phyloP scores from a whole-genome alignment of 2,329 filamentous ascomycete species.

The Diplodia corticola region DNA sequence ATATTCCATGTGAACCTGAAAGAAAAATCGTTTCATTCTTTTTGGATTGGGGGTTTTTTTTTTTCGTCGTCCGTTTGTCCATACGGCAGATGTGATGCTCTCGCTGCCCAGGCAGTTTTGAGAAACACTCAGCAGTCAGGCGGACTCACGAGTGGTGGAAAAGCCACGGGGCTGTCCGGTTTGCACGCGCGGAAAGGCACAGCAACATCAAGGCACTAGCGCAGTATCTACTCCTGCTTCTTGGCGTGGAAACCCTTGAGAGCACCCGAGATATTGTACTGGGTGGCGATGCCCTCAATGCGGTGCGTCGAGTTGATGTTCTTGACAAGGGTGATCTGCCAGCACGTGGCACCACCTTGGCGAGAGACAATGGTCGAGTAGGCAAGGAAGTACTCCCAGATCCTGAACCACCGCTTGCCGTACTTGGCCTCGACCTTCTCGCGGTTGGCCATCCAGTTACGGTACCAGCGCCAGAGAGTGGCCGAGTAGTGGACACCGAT shows the following conservation, averaged over 20 bases:
- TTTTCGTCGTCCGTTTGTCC: background rate
- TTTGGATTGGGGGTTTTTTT: slow-evolving; percentile 6
- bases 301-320: slow-evolving; percentile 87
- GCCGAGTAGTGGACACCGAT: slow-evolving; percentile 96
- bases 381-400: slow-evolving; percentile 90
- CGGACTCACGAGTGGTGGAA: background rate
- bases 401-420: slow-evolving; percentile 91
- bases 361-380: slow-evolving; percentile 81
- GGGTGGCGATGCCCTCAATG: slow-evolving; percentile 68
- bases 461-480: slow-evolving; percentile 96
- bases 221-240: slow-evolving; percentile 15
- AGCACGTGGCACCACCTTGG: slow-evolving; percentile 82
- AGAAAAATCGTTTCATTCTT: background rate
- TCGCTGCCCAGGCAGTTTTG: background rate
- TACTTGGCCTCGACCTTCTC: slow-evolving; percentile 96
- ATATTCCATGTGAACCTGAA: background rate
- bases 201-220: background rate
- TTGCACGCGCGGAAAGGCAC: background rate
- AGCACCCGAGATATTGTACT: slow-evolving; percentile 69
- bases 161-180: background rate
- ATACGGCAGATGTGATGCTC: background rate
- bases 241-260: slow-evolving; percentile 52
- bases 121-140: background rate
- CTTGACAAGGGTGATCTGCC: slow-evolving; percentile 83
- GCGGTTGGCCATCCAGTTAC: slow-evolving; percentile 94